Percentiles rank a stretch among this genome's conserved stretches.
These are phyloP conservation scores for Paecilomyces fulvus DNA, from an alignment of 2,329 filamentous ascomycete genomes.

Conservation along the genomic window DNA sequence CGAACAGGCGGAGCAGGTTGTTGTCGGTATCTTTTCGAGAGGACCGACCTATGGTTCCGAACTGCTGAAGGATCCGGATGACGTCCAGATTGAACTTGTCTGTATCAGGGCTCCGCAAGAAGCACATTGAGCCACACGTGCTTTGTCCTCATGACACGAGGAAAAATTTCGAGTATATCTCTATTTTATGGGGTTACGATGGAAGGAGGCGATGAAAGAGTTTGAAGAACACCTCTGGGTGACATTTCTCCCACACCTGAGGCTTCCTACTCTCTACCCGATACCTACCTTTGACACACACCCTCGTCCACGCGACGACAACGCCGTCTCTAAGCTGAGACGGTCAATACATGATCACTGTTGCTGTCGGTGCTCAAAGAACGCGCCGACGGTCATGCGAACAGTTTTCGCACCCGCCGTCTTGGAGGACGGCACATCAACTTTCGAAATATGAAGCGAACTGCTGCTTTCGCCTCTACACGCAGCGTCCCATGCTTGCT, in stretches of 20 bases:
- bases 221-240: background rate
- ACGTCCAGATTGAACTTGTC: conserved; percentile 27
- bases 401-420: background rate
- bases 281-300: background rate
- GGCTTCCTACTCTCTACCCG: background rate
- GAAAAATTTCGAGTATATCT: background rate
- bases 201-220: background rate
- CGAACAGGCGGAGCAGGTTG: conserved; percentile 28
- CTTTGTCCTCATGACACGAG: background rate
- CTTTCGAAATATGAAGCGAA: background rate
- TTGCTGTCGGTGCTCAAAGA: background rate
- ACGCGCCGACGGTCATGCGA: background rate
- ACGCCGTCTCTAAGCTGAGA: background rate
- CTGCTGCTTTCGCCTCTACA: background rate
- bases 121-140: background rate
- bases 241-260: background rate
- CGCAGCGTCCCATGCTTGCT: background rate
- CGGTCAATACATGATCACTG: background rate
- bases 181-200: background rate
- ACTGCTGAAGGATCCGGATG: conserved; percentile 16
- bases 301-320: background rate
- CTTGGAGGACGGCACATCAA: background rate
- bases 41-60: conserved; percentile 19
- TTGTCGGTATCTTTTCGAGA: conserved; percentile 29
- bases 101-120: conserved; percentile 25